Percentiles rank a stretch among this genome's conserved stretches.
Evolutionary conservation across 495 filamentous ascomycete genomes (phyloP).

Genomic region (Amphirosellinia nigrospora): DNA sequence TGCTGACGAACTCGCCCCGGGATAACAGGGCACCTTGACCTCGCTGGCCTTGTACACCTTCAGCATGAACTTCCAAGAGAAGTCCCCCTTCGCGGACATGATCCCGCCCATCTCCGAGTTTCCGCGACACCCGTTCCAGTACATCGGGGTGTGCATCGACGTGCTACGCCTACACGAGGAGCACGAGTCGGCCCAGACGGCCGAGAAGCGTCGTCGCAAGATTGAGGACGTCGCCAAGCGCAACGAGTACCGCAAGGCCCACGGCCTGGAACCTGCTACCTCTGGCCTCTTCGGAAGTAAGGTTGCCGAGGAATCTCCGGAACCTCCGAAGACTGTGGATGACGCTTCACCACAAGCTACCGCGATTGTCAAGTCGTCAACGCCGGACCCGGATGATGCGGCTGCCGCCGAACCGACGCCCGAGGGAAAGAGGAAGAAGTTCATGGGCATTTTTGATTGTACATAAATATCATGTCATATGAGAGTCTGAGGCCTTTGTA

Average conservation of each 20-base stretch:
- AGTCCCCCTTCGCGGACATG: conserved; percentile 74
- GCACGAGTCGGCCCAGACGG: conserved; percentile 64
- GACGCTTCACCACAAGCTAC: neutral
- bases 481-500: neutral
- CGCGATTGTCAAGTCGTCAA: conserved; percentile 19
- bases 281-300: conserved; percentile 37
- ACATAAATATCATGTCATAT: neutral
- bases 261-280: conserved; percentile 71
- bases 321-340: conserved; percentile 15
- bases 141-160: conserved; percentile 60
- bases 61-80: conserved; percentile 70
- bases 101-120: conserved; percentile 67
- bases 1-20: conserved; percentile 14
- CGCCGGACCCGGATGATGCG: conserved; percentile 7
- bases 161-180: conserved; percentile 74
- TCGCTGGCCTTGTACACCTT: conserved; percentile 71
- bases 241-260: conserved; percentile 76
- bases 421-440: conserved; percentile 47
- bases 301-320: conserved; percentile 19
- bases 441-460: conserved; percentile 48
- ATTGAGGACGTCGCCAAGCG: conserved; percentile 84
- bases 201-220: conserved; percentile 67
- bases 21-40: conserved; percentile 63
- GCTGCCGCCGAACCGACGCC: conserved; percentile 22
- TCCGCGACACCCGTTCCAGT: conserved; percentile 67